Evolutionary conservation across 345 rosid species (phyloP).

Genomic region (Gossypium mustelinum): DNA sequence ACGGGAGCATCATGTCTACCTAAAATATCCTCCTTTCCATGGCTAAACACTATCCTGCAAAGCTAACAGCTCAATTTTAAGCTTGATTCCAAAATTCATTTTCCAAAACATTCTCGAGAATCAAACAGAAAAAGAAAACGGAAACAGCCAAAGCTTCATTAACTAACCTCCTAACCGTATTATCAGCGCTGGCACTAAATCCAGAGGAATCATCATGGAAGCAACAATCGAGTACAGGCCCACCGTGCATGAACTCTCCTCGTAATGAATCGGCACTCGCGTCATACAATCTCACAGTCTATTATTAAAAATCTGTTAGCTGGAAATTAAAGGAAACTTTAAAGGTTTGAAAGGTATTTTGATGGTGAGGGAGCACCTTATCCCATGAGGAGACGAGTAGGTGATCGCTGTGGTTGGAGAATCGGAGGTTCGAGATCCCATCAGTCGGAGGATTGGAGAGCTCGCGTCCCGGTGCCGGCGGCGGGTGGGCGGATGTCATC

Average conservation of each 20-base stretch:
- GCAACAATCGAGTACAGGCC: conserved; percentile 92
- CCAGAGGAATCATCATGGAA: conserved; percentile 97
- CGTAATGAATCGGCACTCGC: conserved; percentile 64
- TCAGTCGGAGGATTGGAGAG: conserved; percentile 81
- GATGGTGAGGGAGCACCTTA: conserved; percentile 43
- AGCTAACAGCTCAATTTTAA: conserved; percentile 20
- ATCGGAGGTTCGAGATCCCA: conserved; percentile 90
- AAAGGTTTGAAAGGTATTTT: not conserved
- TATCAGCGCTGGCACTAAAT: conserved; percentile 76
- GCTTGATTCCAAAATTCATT: not conserved
- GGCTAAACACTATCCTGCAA: conserved; percentile 76
- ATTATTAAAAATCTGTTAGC: not conserved
- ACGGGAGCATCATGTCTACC: conserved; percentile 90
- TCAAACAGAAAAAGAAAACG: not conserved
- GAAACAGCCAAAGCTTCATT: not conserved
- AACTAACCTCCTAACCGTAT: conserved; percentile 66
- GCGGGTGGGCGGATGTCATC: conserved; percentile 52
- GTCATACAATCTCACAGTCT: conserved; percentile 81
- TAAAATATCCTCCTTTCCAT: conserved; percentile 75
- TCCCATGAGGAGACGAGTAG: conserved; percentile 98
- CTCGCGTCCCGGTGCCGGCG: conserved; percentile 67
- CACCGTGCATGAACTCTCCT: conserved; percentile 94
- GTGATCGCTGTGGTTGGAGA: conserved; percentile 91
- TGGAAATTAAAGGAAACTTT: not conserved
- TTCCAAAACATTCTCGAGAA: not conserved